Conservation (phyloP, 352 stramenopile species). For the Globisporangium radiosum region DNA sequence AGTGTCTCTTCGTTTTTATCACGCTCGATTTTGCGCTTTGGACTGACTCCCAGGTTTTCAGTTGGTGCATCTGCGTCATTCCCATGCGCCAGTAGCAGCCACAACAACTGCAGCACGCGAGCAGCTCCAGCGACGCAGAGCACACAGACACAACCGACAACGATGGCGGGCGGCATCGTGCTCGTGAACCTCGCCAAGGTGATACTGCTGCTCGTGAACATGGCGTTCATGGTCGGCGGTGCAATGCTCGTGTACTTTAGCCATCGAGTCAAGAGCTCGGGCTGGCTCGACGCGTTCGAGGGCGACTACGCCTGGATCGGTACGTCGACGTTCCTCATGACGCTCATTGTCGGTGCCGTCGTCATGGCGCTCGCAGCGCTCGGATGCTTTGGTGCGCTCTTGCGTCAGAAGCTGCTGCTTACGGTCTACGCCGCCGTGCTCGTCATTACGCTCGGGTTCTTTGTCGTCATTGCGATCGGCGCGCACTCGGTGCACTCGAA, state of each 20-base stretch:
- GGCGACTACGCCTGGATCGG: constrained; percentile 96
- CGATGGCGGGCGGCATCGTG: constrained; percentile 24
- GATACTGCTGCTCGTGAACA: constrained; percentile 76
- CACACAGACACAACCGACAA: not conserved
- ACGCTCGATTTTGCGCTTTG: too few relatives aligned
- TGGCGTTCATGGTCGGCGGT: constrained; percentile 74
- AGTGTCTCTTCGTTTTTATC: too few relatives aligned
- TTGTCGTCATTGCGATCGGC: constrained; percentile 59
- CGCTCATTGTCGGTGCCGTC: constrained; percentile 97
- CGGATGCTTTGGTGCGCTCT: constrained; percentile 64
- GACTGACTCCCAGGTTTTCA: too few relatives aligned
- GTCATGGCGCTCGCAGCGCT: constrained; percentile 59
- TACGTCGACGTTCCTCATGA: constrained; percentile 99
- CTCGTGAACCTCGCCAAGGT: constrained; percentile 74
- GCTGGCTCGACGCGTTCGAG: constrained; percentile 72
- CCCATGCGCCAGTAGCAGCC: too few relatives aligned
- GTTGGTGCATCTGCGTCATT: too few relatives aligned
- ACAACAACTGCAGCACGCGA: not conserved
- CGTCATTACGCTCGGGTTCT: constrained; percentile 47
- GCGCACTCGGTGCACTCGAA: constrained; percentile 49
- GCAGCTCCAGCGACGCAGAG: not conserved
- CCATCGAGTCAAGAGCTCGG: constrained; percentile 50
- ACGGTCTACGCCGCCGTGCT: constrained; percentile 64
- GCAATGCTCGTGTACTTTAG: constrained; percentile 79
- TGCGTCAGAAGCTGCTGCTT: constrained; percentile 66